phyloP scores from a whole-genome alignment of 1,139 yeast genomes.

The Pichia sp. region DNA sequence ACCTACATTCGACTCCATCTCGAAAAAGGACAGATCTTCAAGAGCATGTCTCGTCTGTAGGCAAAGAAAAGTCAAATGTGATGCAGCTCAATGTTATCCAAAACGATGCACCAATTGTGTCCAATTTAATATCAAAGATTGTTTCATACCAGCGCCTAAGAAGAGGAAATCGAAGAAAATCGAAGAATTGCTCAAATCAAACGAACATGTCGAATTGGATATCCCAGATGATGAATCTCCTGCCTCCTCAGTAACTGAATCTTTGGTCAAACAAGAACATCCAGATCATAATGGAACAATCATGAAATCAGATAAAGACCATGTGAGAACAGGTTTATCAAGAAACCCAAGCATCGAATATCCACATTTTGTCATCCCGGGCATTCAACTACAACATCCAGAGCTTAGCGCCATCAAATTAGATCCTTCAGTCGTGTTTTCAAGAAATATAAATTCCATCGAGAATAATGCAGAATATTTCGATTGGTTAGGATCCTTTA shows the following conservation, averaged over 20 bases:
- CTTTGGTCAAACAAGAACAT: too few relatives aligned
- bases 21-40: constrained; percentile 48
- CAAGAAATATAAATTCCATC: constrained; percentile 14
- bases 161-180: constrained; percentile 26
- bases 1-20: too few relatives aligned
- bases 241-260: too few relatives aligned
- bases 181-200: constrained; percentile 18
- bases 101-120: constrained; percentile 50
- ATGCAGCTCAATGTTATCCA: constrained; percentile 50
- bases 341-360: too few relatives aligned
- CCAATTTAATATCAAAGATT: constrained; percentile 50
- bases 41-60: constrained; percentile 59
- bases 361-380: constrained; percentile 16
- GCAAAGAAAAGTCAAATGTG: constrained; percentile 52
- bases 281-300: background rate
- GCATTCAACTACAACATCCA: constrained; percentile 20
- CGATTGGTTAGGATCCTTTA: constrained; percentile 20
- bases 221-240: too few relatives aligned
- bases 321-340: background rate
- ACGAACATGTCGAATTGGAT: constrained; percentile 8
- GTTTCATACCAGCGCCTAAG: constrained; percentile 44
- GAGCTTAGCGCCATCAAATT: constrained; percentile 19
- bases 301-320: background rate
- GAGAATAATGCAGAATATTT: constrained; percentile 22
- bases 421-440: constrained; percentile 21